These are phyloP conservation scores for Penicillium brevicompactum DNA, from an alignment of 2,329 filamentous ascomycete genomes.

Conservation along the genomic window DNA sequence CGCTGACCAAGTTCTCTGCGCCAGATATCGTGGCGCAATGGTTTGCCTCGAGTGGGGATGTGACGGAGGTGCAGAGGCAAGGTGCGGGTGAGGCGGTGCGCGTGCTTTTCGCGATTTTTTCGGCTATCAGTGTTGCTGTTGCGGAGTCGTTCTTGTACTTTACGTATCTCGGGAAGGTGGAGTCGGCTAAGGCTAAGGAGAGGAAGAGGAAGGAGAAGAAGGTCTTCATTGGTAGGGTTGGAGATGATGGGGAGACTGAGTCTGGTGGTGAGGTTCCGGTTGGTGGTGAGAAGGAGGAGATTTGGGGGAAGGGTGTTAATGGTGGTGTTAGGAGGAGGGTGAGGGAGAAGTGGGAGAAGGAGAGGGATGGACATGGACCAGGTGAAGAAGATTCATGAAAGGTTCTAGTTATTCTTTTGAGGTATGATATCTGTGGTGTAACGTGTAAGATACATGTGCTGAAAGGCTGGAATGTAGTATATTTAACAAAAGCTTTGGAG, in stretches of 20 bases:
- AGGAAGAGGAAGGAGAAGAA: constrained; percentile 41
- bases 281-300: constrained; percentile 21
- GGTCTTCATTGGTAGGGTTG: constrained; percentile 15
- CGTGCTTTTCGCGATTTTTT: constrained; percentile 44
- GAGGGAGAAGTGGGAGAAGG: constrained; percentile 28
- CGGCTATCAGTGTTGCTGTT: constrained; percentile 46
- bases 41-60: constrained; percentile 14
- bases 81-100: constrained; percentile 36
- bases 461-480: background rate
- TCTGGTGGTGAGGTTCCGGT: background rate
- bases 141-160: constrained; percentile 52
- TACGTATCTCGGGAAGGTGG: constrained; percentile 49
- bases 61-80: constrained; percentile 16
- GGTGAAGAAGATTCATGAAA: background rate
- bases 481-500: constrained; percentile 7
- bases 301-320: constrained; percentile 27
- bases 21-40: constrained; percentile 30
- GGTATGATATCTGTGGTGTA: background rate
- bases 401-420: no score
- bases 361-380: constrained; percentile 12
- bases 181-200: constrained; percentile 41
- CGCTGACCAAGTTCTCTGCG: constrained; percentile 40
- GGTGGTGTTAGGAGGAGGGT: constrained; percentile 23
- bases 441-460: background rate
- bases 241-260: background rate